Evolutionary conservation across 345 rosid species (phyloP), one percentile per base, ranked within the genome.

Genomic region (Brassica nigra): DNA sequence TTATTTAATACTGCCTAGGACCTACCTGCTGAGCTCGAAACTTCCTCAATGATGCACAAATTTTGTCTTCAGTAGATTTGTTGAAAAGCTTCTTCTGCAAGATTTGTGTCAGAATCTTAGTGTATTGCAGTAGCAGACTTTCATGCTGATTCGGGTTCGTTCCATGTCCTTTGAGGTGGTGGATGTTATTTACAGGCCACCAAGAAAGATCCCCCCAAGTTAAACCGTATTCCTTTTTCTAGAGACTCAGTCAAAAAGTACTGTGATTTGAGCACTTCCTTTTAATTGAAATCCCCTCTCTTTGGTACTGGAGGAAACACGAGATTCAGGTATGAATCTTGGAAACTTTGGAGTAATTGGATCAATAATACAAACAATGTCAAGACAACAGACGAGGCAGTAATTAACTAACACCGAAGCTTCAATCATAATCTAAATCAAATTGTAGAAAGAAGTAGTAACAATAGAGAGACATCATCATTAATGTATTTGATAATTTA

Each of bases 341-440:
- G 86, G 81, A 95, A 95, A 81, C 90, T 81, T 81, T 91, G 93
- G 37, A 88, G 95, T 86, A 95, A 86, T 98, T 95, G 93, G 55
- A 83, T 64, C 75, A 62, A 83, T 57, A 34, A 64, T 10, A 54
- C n/a, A 70, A 61, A 80, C 62, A 8, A 76, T 75, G 57, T 79
- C 68, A 83, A 74, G 3, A 23, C 37, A 76, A 68, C 39, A 47
- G 11, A 10, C 1, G 16, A 36, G 69, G 74, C 62, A 5, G 31
- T 16, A 15, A 12, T 59, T 30, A 7, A 18, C 18, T 18, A 0
- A 68, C 20, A 8, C 8, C 28, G 58, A 58, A 29, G 39, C 42
- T 65, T 30, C 72, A 52, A 64, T 47, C 37, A 70, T 14, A 70
- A 62, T 37, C 33, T 36, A 34, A 33, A 70, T 62, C 8, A 6